A percentile compares a stretch with the other conserved stretches of the same genome.
Conservation (phyloP, 805 yeast species). For the Starmerella floricola region DNA sequence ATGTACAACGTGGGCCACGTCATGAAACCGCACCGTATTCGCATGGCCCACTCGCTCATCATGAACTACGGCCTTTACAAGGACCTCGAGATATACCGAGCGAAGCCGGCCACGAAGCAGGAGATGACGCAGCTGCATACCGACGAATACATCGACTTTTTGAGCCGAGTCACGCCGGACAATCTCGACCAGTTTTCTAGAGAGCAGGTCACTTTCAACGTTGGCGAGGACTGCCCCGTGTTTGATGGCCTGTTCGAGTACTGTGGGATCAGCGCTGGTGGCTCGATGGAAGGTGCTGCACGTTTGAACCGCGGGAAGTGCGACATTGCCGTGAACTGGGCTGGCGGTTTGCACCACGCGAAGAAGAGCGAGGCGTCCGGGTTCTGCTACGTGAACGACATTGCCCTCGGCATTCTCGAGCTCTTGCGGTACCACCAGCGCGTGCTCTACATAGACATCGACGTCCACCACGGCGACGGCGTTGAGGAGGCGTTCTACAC, state of each 20-base stretch:
- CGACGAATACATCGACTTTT: conserved; percentile 89
- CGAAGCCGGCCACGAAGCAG: conserved; percentile 94
- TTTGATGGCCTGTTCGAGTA: conserved; percentile 92
- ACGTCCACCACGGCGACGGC: conserved; percentile 95
- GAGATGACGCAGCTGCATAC: conserved; percentile 98
- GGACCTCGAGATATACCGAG: conserved; percentile 93
- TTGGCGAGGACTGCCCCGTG: conserved; percentile 93
- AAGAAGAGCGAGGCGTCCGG: conserved; percentile 91
- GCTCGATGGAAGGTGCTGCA: conserved; percentile 76
- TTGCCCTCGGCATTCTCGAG: conserved; percentile 77
- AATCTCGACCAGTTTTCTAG: conserved; percentile 75
- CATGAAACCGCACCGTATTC: conserved; percentile 96
- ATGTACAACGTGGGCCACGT: conserved; percentile 98
- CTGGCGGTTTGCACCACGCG: conserved; percentile 95
- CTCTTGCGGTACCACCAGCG: conserved; percentile 80
- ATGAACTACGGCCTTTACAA: conserved; percentile 95
- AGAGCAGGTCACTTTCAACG: conserved; percentile 84
- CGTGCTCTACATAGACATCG: conserved; percentile 86
- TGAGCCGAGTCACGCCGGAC: conserved; percentile 84
- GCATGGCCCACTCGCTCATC: conserved; percentile 94
- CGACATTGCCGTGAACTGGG: conserved; percentile 91
- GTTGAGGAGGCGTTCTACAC: conserved; percentile 95
- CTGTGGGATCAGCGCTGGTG: conserved; percentile 81
- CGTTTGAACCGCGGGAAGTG: conserved; percentile 74
- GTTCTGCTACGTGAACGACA: conserved; percentile 89